These are phyloP conservation scores for Aspergillus nomiae DNA, from an alignment of 2,329 filamentous ascomycete genomes.

Conservation along the genomic window DNA sequence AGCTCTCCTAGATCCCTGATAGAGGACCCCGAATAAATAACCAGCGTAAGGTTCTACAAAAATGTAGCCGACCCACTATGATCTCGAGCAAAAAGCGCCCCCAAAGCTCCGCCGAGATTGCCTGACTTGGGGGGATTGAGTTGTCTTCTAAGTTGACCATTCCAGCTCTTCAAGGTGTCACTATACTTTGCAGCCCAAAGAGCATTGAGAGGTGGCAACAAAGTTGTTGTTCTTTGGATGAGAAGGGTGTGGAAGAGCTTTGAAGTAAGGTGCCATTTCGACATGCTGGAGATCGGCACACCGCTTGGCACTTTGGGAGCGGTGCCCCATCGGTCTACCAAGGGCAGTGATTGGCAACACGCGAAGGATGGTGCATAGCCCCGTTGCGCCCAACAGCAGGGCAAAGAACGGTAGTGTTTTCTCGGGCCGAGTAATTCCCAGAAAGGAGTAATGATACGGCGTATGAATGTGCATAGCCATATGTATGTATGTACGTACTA, in stretches of 20 bases:
- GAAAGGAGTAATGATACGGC: not conserved
- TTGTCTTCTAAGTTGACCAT: not conserved
- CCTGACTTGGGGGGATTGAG: not conserved
- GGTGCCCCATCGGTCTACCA: not conserved
- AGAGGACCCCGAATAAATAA: not conserved
- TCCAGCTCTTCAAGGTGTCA: not conserved
- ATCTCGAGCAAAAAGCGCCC: not conserved
- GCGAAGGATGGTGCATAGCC: conserved; percentile 15
- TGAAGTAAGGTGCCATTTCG: not conserved
- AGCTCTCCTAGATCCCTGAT: not conserved
- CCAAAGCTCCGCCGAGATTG: not conserved
- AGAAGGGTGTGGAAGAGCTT: not conserved
- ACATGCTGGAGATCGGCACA: not conserved
- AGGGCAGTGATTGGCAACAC: not conserved
- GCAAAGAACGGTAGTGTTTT: conserved; percentile 7
- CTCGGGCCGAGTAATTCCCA: not conserved
- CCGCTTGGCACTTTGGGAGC: not conserved
- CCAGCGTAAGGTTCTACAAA: not conserved
- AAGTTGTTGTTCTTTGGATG: not conserved
- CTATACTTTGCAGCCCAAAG: not conserved
- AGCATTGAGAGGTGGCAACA: not conserved
- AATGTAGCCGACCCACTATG: not conserved
- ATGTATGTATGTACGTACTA: not conserved
- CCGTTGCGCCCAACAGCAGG: conserved; percentile 15
- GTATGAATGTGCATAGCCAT: not conserved